phyloP scores from a whole-genome alignment of 805 yeast genomes.

The Ogataea naganishii region DNA sequence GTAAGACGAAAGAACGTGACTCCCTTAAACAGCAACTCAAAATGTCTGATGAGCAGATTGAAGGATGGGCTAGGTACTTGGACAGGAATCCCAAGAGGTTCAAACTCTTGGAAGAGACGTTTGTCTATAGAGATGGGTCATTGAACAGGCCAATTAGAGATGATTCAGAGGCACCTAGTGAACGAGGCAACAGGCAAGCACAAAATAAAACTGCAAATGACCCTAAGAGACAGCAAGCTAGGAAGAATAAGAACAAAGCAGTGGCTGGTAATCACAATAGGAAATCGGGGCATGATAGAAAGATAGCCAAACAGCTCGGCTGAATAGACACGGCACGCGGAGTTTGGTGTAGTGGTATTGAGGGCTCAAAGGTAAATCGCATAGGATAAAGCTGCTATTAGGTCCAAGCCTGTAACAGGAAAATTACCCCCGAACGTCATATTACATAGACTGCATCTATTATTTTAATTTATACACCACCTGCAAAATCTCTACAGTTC shows the following conservation, averaged over 20 bases:
- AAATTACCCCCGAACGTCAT: no score
- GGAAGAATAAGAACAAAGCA: conserved; percentile 49
- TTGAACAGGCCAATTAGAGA: conserved; percentile 11
- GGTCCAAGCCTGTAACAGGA: no score
- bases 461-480: no score
- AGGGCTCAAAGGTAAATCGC: no score
- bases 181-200: background rate
- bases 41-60: conserved; percentile 88
- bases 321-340: no score
- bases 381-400: no score
- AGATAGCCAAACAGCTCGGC: conserved; percentile 24
- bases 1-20: conserved; percentile 45
- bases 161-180: conserved; percentile 6
- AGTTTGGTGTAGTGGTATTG: no score
- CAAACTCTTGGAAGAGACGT: conserved; percentile 53
- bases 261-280: conserved; percentile 57
- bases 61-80: conserved; percentile 85
- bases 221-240: conserved; percentile 27
- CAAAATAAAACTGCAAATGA: conserved; percentile 4
- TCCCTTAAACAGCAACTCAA: conserved; percentile 41
- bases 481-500: no score
- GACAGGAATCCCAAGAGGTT: conserved; percentile 56
- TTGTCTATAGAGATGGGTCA: conserved; percentile 35
- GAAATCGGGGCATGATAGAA: conserved; percentile 52
- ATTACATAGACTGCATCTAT: no score